phyloP scores from a whole-genome alignment of 129 eudicot genomes.

The Calendula officinalis region DNA sequence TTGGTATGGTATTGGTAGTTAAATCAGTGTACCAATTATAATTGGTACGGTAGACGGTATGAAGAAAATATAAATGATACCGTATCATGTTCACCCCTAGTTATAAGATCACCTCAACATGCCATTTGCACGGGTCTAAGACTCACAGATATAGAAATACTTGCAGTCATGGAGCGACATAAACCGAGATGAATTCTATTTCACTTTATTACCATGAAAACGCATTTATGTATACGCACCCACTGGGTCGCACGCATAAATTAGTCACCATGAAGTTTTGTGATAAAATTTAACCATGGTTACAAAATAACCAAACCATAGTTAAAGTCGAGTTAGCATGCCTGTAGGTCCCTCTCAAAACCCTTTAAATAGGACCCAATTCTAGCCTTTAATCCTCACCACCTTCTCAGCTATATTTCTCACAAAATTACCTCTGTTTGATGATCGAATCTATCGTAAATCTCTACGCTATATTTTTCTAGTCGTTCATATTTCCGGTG shows the following conservation, averaged over 20 bases:
- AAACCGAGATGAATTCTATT: slow-evolving; percentile 24
- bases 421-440: slow-evolving; percentile 18
- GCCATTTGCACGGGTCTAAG: too few species aligned
- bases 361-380: slow-evolving; percentile 39
- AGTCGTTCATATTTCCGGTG: slow-evolving; percentile 29
- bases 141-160: too few species aligned
- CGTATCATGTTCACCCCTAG: too few species aligned
- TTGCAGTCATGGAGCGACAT: slow-evolving; percentile 6
- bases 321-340: slow-evolving; percentile 16
- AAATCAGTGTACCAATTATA: too few species aligned
- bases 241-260: slow-evolving; percentile 18
- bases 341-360: slow-evolving; percentile 21
- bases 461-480: slow-evolving; percentile 2
- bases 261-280: slow-evolving; percentile 13
- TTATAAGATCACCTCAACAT: too few species aligned
- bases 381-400: slow-evolving; percentile 27
- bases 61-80: too few species aligned
- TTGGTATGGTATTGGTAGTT: too few species aligned
- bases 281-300: slow-evolving; percentile 35
- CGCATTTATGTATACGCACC: slow-evolving; percentile 17
- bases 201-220: slow-evolving; percentile 10
- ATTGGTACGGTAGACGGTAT: too few species aligned
- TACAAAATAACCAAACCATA: slow-evolving; percentile 8
- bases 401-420: slow-evolving; percentile 16
- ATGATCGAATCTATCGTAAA: slow-evolving; percentile 39